These are phyloP conservation scores for Naganishia randhawae DNA, from an alignment of 768 basidiomycete species.

Conservation along the genomic window DNA sequence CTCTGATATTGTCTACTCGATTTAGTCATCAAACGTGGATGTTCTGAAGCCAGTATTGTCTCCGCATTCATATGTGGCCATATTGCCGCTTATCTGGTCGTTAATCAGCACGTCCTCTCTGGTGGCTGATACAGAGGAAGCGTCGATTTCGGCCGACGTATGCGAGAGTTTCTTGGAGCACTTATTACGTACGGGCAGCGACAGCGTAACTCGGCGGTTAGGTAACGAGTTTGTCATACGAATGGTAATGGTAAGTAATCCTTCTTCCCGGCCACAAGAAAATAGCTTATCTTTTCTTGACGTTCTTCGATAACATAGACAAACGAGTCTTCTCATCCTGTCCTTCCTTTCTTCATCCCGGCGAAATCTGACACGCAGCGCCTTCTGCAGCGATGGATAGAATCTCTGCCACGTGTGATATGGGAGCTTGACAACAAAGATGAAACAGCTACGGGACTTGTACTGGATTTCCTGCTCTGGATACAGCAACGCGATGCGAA, in stretches of 20 bases:
- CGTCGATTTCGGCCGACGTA: slow-evolving; percentile 50
- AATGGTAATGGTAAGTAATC: slow-evolving; percentile 62
- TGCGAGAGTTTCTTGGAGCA: slow-evolving; percentile 65
- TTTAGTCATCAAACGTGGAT: slow-evolving; percentile 40
- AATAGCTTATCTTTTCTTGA: not conserved
- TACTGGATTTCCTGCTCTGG: slow-evolving; percentile 62
- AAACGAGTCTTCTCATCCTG: slow-evolving; percentile 40
- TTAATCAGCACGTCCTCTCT: slow-evolving; percentile 50
- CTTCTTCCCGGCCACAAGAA: too few relatives aligned
- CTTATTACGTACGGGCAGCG: slow-evolving; percentile 60
- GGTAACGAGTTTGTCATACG: slow-evolving; percentile 73
- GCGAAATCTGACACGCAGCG: slow-evolving; percentile 27
- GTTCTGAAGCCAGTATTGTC: slow-evolving; percentile 38
- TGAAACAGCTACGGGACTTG: slow-evolving; percentile 57
- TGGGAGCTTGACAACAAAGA: slow-evolving; percentile 76
- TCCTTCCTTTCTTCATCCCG: slow-evolving; percentile 42
- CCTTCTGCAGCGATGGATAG: slow-evolving; percentile 61
- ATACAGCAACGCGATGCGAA: slow-evolving; percentile 39
- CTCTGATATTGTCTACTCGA: not conserved
- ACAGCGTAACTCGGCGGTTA: slow-evolving; percentile 62
- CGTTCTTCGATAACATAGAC: slow-evolving; percentile 12
- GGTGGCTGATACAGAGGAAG: slow-evolving; percentile 24
- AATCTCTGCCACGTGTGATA: slow-evolving; percentile 70
- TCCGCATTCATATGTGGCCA: slow-evolving; percentile 38
- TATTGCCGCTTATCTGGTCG: slow-evolving; percentile 48